Evolutionary conservation across 257 asterid genomes (phyloP), one percentile per base, ranked within the genome.

Genomic region (Ballota nigra): DNA sequence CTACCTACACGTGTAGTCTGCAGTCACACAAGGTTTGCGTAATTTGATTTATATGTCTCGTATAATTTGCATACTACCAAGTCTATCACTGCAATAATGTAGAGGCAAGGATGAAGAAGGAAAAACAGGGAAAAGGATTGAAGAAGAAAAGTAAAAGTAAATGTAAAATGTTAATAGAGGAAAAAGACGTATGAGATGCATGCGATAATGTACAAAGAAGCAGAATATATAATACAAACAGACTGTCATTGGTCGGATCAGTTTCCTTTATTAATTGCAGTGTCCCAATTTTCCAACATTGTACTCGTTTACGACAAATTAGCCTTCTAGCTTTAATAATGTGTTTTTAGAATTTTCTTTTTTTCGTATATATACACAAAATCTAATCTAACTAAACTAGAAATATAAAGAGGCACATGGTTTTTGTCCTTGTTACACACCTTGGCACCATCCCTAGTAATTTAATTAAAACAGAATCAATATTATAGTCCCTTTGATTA

Each of bases 131-230:
- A 71, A 45, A 61, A 71, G 23, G 75, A 56, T 36, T 67, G 69
- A 16, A 33, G 22, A 52, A 47, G 29, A 24, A 67, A 41, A 69
- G 9, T 2, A 62, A 5, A 33, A 1, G 34, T 43, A 34, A 59
- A 22, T 28, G 52, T 53, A 3, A 33, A 4, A 33, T 33, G 1
- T 8, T 4, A 6, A 2, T 4, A 36, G 68, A 58, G 47, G 94
- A 85, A 87, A 84, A 74, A 29, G 91, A 86, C 83, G 74, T 62
- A 34, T 69, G 78, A 77, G 87, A 71, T 67, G 85, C 82, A 82
- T 78, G 92, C 71, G 41, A 69, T 70, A 4, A 59, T 49, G 82
- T 80, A 70, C 45, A 56, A 68, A 43, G 41, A 24, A 24, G 53
- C 28, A 69, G 11, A 70, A 65, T 12, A 57, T n/a, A 49, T 11